Conservation (phyloP, 345 rosid genomes). For the Conringia planisiliqua region DNA sequence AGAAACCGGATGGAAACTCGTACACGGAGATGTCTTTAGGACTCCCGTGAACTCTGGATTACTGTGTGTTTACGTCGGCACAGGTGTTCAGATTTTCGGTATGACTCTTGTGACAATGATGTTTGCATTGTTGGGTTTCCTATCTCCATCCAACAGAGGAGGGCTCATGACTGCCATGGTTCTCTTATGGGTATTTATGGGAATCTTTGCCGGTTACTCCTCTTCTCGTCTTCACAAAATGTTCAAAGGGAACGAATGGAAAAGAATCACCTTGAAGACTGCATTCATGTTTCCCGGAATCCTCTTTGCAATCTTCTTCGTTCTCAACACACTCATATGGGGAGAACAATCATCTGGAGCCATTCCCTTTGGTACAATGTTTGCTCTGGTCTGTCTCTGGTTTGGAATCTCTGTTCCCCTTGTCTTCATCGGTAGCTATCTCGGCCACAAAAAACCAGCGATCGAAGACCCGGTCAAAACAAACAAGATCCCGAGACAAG, state of each 20-base stretch:
- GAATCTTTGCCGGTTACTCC: slow-evolving; percentile 80
- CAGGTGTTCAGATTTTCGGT: slow-evolving; percentile 84
- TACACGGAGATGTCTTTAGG: slow-evolving; percentile 89
- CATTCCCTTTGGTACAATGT: slow-evolving; percentile 92
- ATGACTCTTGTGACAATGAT: slow-evolving; percentile 97
- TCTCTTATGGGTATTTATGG: slow-evolving; percentile 96
- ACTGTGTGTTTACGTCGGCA: slow-evolving; percentile 85
- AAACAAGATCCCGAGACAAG: slow-evolving; percentile 86
- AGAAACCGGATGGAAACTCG: slow-evolving; percentile 97
- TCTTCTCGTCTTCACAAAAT: slow-evolving; percentile 83
- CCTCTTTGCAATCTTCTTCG: slow-evolving; percentile 74
- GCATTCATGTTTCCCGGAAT: slow-evolving; percentile 95
- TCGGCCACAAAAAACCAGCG: slow-evolving; percentile 83
- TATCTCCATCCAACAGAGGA: slow-evolving; percentile 95
- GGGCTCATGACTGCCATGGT: slow-evolving; percentile 99
- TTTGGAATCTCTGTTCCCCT: slow-evolving; percentile 94
- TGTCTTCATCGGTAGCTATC: slow-evolving; percentile 85
- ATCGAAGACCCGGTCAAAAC: slow-evolving; percentile 92
- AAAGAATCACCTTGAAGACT: slow-evolving; percentile 79
- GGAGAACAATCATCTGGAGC: slow-evolving; percentile 94
- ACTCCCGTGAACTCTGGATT: slow-evolving; percentile 74
- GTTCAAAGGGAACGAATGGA: slow-evolving; percentile 96
- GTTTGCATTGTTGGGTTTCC: slow-evolving; percentile 83
- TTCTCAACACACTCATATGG: slow-evolving; percentile 81
- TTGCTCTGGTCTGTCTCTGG: slow-evolving; percentile 88